Percentiles rank a stretch among this genome's conserved stretches.
phyloP scores from a whole-genome alignment of 768 basidiomycete genomes.

The button mushroom (Agaricus bisporus) region DNA sequence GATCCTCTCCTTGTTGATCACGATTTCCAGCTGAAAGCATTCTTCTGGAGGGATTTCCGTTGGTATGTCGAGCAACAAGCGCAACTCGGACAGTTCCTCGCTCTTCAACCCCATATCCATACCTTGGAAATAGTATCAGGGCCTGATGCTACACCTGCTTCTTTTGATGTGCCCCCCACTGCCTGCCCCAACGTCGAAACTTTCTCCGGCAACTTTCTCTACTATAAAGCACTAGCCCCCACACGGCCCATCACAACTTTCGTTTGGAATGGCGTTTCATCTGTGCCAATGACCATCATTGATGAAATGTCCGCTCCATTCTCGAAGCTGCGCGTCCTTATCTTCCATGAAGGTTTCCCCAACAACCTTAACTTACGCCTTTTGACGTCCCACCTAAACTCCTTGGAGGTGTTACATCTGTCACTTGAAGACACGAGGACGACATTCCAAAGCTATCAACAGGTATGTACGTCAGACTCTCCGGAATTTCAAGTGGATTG shows the following conservation, averaged over 20 bases:
- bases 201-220: background rate
- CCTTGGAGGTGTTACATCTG: slow-evolving; percentile 4
- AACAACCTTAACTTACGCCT: background rate
- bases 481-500: background rate
- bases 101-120: background rate
- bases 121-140: background rate
- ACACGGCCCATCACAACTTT: background rate
- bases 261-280: background rate
- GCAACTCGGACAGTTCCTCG: background rate
- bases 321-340: slow-evolving; percentile 1
- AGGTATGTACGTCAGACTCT: background rate
- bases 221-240: background rate
- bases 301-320: background rate
- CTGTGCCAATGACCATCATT: background rate
- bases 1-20: background rate
- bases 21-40: background rate
- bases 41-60: slow-evolving; percentile 7
- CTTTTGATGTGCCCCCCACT: background rate
- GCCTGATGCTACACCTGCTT: background rate
- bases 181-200: slow-evolving; percentile 2
- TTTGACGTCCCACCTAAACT: background rate
- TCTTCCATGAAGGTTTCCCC: slow-evolving; percentile 5
- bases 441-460: background rate
- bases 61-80: slow-evolving; percentile 1
- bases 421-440: slow-evolving; percentile 6